These are phyloP conservation scores for Porogramme epimiltina DNA, from an alignment of 1,284 basidiomycete genomes.

Conservation along the genomic window DNA sequence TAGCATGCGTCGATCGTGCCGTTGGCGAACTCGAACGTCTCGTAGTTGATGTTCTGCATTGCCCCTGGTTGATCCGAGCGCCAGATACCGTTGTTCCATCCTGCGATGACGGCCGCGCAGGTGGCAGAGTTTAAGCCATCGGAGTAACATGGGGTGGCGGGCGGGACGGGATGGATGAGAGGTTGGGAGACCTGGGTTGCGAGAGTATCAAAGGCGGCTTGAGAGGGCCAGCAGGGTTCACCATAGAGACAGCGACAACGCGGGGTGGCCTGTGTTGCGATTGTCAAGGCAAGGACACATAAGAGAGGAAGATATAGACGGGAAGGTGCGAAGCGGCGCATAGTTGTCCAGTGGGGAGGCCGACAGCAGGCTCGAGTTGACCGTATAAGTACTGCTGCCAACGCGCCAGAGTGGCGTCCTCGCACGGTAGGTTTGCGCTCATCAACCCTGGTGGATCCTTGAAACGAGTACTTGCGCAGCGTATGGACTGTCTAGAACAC, in stretches of 20 bases:
- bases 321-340: too few species aligned
- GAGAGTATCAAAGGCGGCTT: slow-evolving; percentile 35
- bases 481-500: too few species aligned
- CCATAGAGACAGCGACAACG: slow-evolving; percentile 31
- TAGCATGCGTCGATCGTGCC: slow-evolving; percentile 44
- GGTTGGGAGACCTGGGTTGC: slow-evolving; percentile 39
- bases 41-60: slow-evolving; percentile 41
- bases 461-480: too few species aligned
- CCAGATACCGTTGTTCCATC: slow-evolving; percentile 38
- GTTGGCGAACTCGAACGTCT: slow-evolving; percentile 40
- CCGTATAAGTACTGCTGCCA: too few species aligned
- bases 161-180: slow-evolving; percentile 37
- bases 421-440: too few species aligned
- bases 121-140: slow-evolving; percentile 32
- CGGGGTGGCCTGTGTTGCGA: too few species aligned
- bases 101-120: slow-evolving; percentile 34
- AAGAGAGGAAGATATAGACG: neutral
- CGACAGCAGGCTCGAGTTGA: too few species aligned
- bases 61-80: slow-evolving; percentile 42
- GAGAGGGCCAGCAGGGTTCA: slow-evolving; percentile 44
- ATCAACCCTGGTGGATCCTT: too few species aligned
- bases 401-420: too few species aligned
- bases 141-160: slow-evolving; percentile 40
- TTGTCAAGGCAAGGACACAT: too few species aligned
- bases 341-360: too few species aligned